Evolutionary conservation across 2,329 filamentous ascomycete genomes (phyloP), one percentile per base, ranked within the genome.

Genomic region (Nigrograna mackinnonii): DNA sequence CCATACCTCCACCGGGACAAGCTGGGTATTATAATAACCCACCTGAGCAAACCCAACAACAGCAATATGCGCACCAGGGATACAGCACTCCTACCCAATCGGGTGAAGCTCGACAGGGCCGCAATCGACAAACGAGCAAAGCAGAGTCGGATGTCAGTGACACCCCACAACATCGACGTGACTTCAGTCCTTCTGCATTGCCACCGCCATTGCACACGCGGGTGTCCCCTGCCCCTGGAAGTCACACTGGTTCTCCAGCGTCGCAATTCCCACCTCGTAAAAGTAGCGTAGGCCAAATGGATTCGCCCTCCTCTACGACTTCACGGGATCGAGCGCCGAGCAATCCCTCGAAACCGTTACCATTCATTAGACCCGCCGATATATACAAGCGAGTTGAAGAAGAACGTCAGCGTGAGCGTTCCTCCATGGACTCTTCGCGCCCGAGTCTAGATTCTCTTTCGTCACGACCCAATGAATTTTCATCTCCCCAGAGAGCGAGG

Each of bases 341-440:
- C 44, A 68, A 68, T 19, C 52, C 76, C 26, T 62, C 71, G 37
- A 84, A 84, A 53, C 64, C 80, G 1, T 68, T 81, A 16, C 79
- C 84, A 0, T 84, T 92, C 52, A 77, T 90, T 42, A 78, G 87
- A 26, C 87, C 89, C 2, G 80, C 86, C 11, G 89, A 95, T 52
- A 85, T 91, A 31, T 91, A 92, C 64, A 85, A 80, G 58, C 82
- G 86, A 5, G 76, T 86, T 64, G 81, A 81, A 39, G 85, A 89
- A 52, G 86, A 88, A 50, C 77, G 76, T 39, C 75, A 80, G 47
- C 78, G 71, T 51, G 77, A 80, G 51, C 70, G 77, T 26, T 74
- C 75, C 42, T 82, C 80, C 1, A 66, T 80, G 43, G 84, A 86
- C 2, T 79, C 79, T 7, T 69, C 75, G 16, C 73, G 80, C 38